These are phyloP conservation scores for Anisodus tanguticus DNA, from an alignment of 257 asterid species.

Conservation along the genomic window DNA sequence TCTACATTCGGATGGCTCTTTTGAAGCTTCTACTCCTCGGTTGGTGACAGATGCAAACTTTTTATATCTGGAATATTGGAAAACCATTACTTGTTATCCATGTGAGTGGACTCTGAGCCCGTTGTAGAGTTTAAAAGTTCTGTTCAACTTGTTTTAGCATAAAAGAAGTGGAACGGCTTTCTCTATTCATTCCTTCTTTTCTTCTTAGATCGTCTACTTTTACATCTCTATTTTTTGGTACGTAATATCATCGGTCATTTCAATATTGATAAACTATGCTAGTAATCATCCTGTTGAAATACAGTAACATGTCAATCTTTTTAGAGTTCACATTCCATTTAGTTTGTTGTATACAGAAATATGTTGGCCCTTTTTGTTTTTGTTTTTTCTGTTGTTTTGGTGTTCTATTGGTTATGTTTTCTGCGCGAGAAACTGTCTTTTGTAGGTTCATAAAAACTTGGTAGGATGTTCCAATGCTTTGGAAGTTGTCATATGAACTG, in stretches of 20 bases:
- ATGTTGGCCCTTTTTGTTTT: too few species aligned
- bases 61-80: background rate
- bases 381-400: too few species aligned
- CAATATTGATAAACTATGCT: background rate
- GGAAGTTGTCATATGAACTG: background rate
- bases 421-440: background rate
- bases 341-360: background rate
- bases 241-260: too few species aligned
- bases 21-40: constrained; percentile 87
- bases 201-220: background rate
- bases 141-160: background rate
- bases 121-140: background rate
- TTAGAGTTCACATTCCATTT: background rate
- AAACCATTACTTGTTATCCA: background rate
- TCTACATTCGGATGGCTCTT: constrained; percentile 83
- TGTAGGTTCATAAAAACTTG: background rate
- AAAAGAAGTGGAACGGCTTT: background rate
- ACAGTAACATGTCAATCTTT: too few species aligned
- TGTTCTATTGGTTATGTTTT: too few species aligned
- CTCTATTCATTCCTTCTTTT: background rate
- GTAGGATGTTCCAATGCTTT: background rate
- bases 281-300: background rate
- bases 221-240: too few species aligned
- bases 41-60: constrained; percentile 49
- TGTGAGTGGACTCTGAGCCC: background rate